Evolutionary conservation across 2,329 filamentous ascomycete genomes (phyloP).

Genomic region (Catunica adiposa): DNA sequence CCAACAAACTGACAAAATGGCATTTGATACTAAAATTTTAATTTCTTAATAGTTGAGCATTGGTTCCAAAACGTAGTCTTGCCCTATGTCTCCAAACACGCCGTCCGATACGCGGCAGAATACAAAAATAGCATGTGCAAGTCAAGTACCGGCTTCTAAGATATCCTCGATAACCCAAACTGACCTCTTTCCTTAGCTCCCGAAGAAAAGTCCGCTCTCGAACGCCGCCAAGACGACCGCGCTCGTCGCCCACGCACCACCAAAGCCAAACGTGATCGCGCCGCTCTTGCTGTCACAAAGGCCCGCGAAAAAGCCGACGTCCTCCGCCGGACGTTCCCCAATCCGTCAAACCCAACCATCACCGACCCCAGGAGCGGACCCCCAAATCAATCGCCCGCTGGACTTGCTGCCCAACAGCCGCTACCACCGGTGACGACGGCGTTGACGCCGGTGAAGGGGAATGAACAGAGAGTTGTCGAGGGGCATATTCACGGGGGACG

Average conservation of each 20-base stretch:
- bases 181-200: slow-evolving; percentile 4
- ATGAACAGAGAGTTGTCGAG: neutral
- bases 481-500: neutral
- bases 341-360: neutral
- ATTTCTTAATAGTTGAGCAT: slow-evolving; percentile 10
- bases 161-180: neutral
- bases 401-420: neutral
- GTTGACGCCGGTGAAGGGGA: too few relatives aligned
- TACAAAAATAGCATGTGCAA: slow-evolving; percentile 14
- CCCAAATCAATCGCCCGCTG: too few relatives aligned
- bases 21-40: slow-evolving; percentile 1
- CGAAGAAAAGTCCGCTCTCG: slow-evolving; percentile 12
- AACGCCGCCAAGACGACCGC: slow-evolving; percentile 14
- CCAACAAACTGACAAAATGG: neutral
- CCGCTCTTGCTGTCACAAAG: slow-evolving; percentile 11
- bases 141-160: neutral
- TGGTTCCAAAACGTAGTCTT: slow-evolving; percentile 14
- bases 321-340: slow-evolving; percentile 3
- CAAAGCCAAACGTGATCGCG: slow-evolving; percentile 14
- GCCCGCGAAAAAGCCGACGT: slow-evolving; percentile 10
- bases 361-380: too few relatives aligned
- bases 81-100: slow-evolving; percentile 14
- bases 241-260: slow-evolving; percentile 13
- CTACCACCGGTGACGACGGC: neutral
- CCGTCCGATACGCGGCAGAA: slow-evolving; percentile 9